These are phyloP conservation scores for Aureobasidium sp. DNA, from an alignment of 2,329 filamentous ascomycete genomes.

Conservation along the genomic window DNA sequence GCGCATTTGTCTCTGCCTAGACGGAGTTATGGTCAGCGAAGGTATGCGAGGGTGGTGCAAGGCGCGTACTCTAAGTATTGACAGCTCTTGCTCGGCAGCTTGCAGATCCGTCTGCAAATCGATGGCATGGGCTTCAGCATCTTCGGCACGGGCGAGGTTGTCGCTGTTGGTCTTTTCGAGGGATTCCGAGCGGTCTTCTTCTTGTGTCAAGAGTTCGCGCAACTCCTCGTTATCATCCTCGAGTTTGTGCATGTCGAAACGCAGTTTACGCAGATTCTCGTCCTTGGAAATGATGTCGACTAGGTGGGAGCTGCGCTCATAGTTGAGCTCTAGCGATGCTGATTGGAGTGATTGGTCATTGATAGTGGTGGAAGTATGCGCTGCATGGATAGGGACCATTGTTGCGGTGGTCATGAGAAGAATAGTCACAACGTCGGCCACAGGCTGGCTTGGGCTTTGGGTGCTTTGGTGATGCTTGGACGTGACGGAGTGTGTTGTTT, in stretches of 20 bases:
- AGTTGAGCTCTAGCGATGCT: slow-evolving; percentile 58
- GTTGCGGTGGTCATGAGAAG: slow-evolving; percentile 1
- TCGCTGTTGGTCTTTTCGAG: slow-evolving; percentile 47
- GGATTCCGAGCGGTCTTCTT: slow-evolving; percentile 53
- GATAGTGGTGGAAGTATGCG: slow-evolving; percentile 16
- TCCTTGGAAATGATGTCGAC: slow-evolving; percentile 64
- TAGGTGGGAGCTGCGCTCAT: slow-evolving; percentile 58
- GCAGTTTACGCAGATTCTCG: slow-evolving; percentile 65
- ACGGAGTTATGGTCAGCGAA: neutral
- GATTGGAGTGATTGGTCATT: slow-evolving; percentile 46
- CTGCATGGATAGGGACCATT: slow-evolving; percentile 12
- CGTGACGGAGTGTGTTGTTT: slow-evolving; percentile 1
- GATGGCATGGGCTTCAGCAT: slow-evolving; percentile 39
- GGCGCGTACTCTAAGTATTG: slow-evolving; percentile 46
- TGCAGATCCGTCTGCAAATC: slow-evolving; percentile 46
- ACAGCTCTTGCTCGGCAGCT: slow-evolving; percentile 47
- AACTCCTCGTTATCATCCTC: slow-evolving; percentile 67
- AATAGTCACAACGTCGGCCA: neutral
- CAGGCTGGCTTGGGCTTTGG: neutral
- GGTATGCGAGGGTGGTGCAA: neutral
- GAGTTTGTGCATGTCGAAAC: slow-evolving; percentile 63
- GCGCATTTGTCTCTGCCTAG: slow-evolving; percentile 63
- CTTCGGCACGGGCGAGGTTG: slow-evolving; percentile 40
- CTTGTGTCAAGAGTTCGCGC: slow-evolving; percentile 54
- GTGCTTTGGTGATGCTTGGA: neutral